Base-by-base conservation (phyloP, 2,329 filamentous ascomycete genomes). In the Paecilomyces sp. region DNA sequence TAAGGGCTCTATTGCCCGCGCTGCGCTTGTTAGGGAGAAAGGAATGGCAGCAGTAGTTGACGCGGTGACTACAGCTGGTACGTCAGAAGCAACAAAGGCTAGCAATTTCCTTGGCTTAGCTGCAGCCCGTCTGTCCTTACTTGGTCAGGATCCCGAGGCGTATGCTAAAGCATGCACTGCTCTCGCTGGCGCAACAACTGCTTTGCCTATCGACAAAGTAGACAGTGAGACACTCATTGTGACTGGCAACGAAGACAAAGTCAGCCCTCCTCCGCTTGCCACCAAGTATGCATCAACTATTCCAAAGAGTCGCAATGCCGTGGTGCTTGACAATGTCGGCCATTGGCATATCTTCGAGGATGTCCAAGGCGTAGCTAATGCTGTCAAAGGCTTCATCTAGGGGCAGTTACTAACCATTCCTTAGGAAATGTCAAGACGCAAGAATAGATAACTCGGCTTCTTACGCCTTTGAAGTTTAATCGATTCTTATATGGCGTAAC, bases 91-190 rank as follows among this genome's bases (percentile, higher is more conserved):
- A 24, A 77, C 74, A 3, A 74, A 77, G 61, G 58, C 62, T 0
- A 63, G 66, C 0, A 78, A 77, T n/a, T 72, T 74, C 0, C 58
- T 83, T 1, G 77, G 76, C 1, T 60, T 77, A 9, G 67, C 76
- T 1, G 79, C 80, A 0, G 69, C 79, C 8, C 67, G 77, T 5
- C 64, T 79, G 28, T 79, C 76, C 4, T 68, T 85, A 1, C 67
- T 83, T 0, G 67, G 73, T 0, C 80, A 82, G 62, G 78, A 83
- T 62, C 73, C 79, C 0, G 82, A 85, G 62, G 79, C 79, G 1
- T 85, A 84, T 66, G 82, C 82, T 1, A 85, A 85, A 61, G 82
- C 75, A 0, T 82, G 80, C 51, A 71, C 72, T 30, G 82, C 82
- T 2, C 70, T 84, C 31, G 82, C 78, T 3, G 70, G 69, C 3